Conservation (phyloP, 148 eudicot genomes). For the Silene conica region DNA sequence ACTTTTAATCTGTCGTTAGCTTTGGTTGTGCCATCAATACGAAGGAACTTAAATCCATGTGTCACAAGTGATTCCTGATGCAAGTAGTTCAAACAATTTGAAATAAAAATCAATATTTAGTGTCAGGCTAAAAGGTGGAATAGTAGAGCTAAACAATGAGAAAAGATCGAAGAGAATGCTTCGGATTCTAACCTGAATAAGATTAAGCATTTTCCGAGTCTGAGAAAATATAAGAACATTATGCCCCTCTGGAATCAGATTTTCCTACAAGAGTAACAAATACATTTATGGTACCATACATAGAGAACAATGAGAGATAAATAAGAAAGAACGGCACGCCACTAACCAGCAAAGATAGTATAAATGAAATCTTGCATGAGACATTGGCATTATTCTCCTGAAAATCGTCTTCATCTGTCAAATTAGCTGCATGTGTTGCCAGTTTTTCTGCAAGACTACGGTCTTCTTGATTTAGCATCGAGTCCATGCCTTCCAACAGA, state of each 20-base stretch:
- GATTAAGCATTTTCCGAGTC: slow-evolving; percentile 93
- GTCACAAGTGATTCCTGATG: slow-evolving; percentile 58
- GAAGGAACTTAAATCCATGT: slow-evolving; percentile 57
- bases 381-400: slow-evolving; percentile 56
- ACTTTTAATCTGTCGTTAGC: slow-evolving; percentile 68
- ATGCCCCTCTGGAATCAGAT: slow-evolving; percentile 76
- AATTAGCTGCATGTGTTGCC: slow-evolving; percentile 79
- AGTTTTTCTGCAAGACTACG: slow-evolving; percentile 74
- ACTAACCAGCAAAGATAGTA: slow-evolving; percentile 73
- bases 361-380: slow-evolving; percentile 94
- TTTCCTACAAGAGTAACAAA: slow-evolving; percentile 39
- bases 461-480: slow-evolving; percentile 59
- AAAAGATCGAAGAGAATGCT: neutral
- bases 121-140: neutral
- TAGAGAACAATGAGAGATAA: slow-evolving; percentile 9
- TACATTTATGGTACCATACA: neutral
- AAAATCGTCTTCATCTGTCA: slow-evolving; percentile 51
- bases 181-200: slow-evolving; percentile 60
- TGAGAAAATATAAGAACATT: slow-evolving; percentile 94
- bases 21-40: slow-evolving; percentile 96
- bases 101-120: neutral
- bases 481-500: slow-evolving; percentile 93
- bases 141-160: neutral
- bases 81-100: neutral
- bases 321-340: slow-evolving; percentile 6